Evolutionary conservation across 148 eudicot species (phyloP).

Genomic region (Dianthus caryophyllus): DNA sequence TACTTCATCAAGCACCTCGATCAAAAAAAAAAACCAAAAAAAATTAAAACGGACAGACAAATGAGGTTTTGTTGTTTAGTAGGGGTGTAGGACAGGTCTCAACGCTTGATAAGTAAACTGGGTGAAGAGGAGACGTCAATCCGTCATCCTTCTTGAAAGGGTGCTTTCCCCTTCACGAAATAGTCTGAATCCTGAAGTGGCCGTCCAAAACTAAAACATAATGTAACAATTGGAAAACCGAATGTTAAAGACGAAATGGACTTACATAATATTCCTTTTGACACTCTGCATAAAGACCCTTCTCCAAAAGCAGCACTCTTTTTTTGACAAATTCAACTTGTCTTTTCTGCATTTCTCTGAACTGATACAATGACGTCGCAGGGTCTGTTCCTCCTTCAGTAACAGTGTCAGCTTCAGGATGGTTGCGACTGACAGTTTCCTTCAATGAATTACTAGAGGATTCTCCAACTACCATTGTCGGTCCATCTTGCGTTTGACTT

Average conservation of each 20-base stretch:
- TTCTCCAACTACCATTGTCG: conserved; percentile 31
- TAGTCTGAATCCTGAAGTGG: too few relatives aligned
- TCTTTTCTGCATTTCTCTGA: conserved; percentile 91
- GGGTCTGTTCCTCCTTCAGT: conserved; percentile 42
- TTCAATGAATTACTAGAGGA: conserved; percentile 35
- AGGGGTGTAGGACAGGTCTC: background rate
- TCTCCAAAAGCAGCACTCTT: conserved; percentile 81
- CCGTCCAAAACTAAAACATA: background rate
- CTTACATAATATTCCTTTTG: conserved; percentile 60
- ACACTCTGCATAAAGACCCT: conserved; percentile 64
- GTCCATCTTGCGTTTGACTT: conserved; percentile 40
- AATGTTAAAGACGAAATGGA: too few relatives aligned
- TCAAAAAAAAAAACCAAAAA: background rate
- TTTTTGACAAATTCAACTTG: conserved; percentile 85
- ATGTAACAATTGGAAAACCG: background rate
- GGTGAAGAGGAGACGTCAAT: background rate
- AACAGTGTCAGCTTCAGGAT: conserved; percentile 34
- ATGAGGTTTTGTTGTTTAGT: background rate
- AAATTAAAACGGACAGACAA: background rate
- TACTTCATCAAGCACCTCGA: background rate
- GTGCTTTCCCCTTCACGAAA: too few relatives aligned
- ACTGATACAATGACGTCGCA: conserved; percentile 45
- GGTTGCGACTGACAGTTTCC: conserved; percentile 41
- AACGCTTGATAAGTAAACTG: background rate
- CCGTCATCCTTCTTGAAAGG: background rate